Percentiles rank a stretch among this genome's conserved stretches.
Conservation (phyloP, 495 filamentous ascomycete species). For the Astrothelium subdiscretum region DNA sequence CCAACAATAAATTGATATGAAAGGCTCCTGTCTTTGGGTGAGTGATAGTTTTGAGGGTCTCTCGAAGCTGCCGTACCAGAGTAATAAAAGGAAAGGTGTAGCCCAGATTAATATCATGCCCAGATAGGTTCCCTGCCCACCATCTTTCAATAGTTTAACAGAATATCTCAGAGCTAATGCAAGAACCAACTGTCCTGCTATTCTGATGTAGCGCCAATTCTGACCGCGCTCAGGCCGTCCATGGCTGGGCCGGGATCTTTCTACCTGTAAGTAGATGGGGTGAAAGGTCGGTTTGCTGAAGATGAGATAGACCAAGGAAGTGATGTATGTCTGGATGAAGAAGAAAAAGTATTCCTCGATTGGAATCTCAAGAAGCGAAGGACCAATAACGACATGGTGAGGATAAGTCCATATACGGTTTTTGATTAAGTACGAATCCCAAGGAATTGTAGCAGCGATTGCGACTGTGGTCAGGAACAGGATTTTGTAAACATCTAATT, state of each 20-base stretch:
- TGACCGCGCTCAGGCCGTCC: slow-evolving; percentile 9
- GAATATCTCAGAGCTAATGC: slow-evolving; percentile 28
- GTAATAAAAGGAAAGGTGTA: slow-evolving; percentile 45
- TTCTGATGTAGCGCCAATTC: slow-evolving; percentile 22
- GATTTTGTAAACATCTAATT: slow-evolving; percentile 47
- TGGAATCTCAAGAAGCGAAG: slow-evolving; percentile 46
- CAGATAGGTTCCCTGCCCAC: slow-evolving; percentile 44
- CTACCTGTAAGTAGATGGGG: slow-evolving; percentile 37
- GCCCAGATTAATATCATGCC: slow-evolving; percentile 60
- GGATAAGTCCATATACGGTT: slow-evolving; percentile 59
- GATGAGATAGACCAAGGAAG: slow-evolving; percentile 51
- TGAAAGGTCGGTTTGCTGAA: slow-evolving; percentile 51
- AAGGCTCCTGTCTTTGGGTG: slow-evolving; percentile 27
- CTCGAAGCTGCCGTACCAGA: slow-evolving; percentile 35
- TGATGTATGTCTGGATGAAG: slow-evolving; percentile 63
- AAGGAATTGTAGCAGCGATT: slow-evolving; percentile 51
- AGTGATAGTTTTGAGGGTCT: not conserved
- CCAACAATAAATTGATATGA: slow-evolving; percentile 46
- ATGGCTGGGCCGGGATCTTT: slow-evolving; percentile 5
- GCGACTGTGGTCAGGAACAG: slow-evolving; percentile 44
- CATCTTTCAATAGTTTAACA: slow-evolving; percentile 28
- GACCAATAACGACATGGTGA: slow-evolving; percentile 43
- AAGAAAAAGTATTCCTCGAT: slow-evolving; percentile 64
- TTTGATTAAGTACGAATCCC: slow-evolving; percentile 59
- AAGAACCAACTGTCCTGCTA: slow-evolving; percentile 34